Percentiles rank a stretch among this genome's conserved stretches.
Evolutionary conservation across 331 rosid genomes (phyloP).

Genomic region (Arachis monticola): DNA sequence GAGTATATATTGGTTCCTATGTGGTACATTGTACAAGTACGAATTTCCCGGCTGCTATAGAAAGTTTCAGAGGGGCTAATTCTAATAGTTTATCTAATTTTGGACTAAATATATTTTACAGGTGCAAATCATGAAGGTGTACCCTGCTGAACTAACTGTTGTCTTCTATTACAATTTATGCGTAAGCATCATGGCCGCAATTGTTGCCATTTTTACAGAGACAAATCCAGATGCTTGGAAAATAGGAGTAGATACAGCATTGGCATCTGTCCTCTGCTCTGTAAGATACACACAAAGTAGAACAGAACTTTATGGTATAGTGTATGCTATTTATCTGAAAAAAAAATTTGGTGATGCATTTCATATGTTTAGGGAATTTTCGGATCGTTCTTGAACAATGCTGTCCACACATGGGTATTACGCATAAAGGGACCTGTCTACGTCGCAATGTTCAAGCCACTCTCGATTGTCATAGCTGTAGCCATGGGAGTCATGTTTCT

Average conservation of each 20-base stretch:
- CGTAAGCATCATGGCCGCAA: constrained; percentile 68
- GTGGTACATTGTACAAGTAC: constrained; percentile 95
- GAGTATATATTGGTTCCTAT: constrained; percentile 79
- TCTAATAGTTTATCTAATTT: constrained; percentile 13
- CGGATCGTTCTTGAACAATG: constrained; percentile 73
- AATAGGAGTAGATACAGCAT: constrained; percentile 51
- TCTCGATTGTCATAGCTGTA: constrained; percentile 83
- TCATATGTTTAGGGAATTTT: constrained; percentile 64
- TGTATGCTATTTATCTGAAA: not conserved
- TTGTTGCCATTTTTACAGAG: constrained; percentile 65
- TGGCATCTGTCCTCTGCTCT: constrained; percentile 79
- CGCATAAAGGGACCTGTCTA: constrained; percentile 82
- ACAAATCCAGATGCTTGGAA: constrained; percentile 78
- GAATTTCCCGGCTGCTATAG: not conserved
- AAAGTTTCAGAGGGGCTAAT: constrained; percentile 13
- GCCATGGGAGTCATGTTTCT: constrained; percentile 77
- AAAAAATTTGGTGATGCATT: not conserved
- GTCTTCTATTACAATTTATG: constrained; percentile 79
- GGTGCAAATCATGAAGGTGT: constrained; percentile 93
- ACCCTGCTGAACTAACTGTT: constrained; percentile 82
- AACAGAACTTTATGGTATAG: not conserved
- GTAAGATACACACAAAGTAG: constrained; percentile 53
- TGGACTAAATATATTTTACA: constrained; percentile 39
- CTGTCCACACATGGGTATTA: constrained; percentile 73
- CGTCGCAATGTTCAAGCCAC: constrained; percentile 93